Percentiles rank a stretch among this genome's conserved stretches.
Evolutionary conservation across 257 asterid species (phyloP).

Genomic region (Rauvolfia tetraphylla): DNA sequence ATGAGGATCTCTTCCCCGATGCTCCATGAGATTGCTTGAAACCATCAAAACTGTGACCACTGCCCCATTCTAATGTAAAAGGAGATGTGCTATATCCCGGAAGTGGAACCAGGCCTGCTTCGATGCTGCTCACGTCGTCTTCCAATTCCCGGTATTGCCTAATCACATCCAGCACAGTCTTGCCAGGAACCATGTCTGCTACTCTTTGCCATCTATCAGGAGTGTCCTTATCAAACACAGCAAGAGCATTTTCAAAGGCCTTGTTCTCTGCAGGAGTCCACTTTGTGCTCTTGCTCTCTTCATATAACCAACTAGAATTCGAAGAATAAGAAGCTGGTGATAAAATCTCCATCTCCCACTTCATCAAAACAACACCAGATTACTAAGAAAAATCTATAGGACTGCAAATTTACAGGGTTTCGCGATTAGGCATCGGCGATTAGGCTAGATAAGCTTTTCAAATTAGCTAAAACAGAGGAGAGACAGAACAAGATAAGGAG

Average conservation of each 20-base stretch:
- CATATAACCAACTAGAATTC: constrained; percentile 54
- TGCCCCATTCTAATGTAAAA: constrained; percentile 83
- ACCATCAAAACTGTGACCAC: constrained; percentile 40
- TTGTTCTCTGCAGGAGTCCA: constrained; percentile 93
- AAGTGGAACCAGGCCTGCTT: constrained; percentile 77
- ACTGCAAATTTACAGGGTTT: constrained; percentile 6
- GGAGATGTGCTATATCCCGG: constrained; percentile 66
- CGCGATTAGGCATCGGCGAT: neutral
- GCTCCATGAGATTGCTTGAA: constrained; percentile 39
- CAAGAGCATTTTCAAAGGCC: constrained; percentile 87
- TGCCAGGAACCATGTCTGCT: constrained; percentile 91
- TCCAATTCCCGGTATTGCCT: constrained; percentile 75
- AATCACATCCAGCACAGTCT: constrained; percentile 68
- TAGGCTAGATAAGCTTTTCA: neutral
- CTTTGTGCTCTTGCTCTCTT: constrained; percentile 44
- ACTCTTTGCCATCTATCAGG: constrained; percentile 92
- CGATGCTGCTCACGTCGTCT: constrained; percentile 85
- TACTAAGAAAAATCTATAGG: neutral
- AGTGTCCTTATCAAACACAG: constrained; percentile 67
- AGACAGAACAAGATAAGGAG: constrained; percentile 22
- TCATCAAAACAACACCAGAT: constrained; percentile 22
- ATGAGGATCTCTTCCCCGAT: constrained; percentile 47
- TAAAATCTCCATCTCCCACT: constrained; percentile 81
- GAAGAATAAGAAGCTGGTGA: constrained; percentile 57
- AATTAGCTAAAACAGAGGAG: constrained; percentile 22